Conservation (phyloP, 805 yeast genomes). For the Kazachstania martiniae region DNA sequence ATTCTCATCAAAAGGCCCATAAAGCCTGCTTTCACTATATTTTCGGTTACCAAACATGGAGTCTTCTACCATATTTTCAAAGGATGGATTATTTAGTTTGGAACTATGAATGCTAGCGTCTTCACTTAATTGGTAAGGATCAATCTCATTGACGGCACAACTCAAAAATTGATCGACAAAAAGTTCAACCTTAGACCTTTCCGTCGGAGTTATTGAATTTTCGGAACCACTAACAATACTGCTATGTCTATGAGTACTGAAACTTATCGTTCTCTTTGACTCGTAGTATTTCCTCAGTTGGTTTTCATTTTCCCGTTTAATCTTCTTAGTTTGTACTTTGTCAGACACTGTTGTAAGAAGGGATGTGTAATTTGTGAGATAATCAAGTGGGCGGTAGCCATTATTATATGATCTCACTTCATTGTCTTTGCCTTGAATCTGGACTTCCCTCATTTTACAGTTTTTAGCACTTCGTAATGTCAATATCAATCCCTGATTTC, state of each 20-base stretch:
- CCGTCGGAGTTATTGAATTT: slow-evolving; percentile 8
- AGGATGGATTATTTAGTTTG: no score
- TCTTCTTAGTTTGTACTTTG: background rate
- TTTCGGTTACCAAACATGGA: no score
- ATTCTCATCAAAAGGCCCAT: no score
- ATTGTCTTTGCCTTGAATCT: no score
- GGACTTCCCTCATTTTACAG: background rate
- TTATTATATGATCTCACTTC: background rate
- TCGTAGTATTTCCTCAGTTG: slow-evolving; percentile 3
- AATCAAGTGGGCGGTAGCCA: slow-evolving; percentile 1
- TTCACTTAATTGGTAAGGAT: slow-evolving; percentile 8
- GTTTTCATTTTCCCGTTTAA: slow-evolving; percentile 2
- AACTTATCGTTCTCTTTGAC: slow-evolving; percentile 7
- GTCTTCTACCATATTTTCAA: no score
- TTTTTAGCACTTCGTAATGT: no score
- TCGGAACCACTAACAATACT: slow-evolving; percentile 14
- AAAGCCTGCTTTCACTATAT: no score
- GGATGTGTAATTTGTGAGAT: slow-evolving; percentile 2
- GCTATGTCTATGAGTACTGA: slow-evolving; percentile 10
- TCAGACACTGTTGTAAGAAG: slow-evolving; percentile 2
- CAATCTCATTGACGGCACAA: slow-evolving; percentile 7
- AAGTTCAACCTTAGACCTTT: slow-evolving; percentile 7
- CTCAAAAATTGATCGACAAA: slow-evolving; percentile 11
- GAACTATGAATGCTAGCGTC: no score
- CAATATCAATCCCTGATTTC: no score